These are phyloP conservation scores for Fusarium setosum DNA, from an alignment of 2,329 filamentous ascomycete genomes.

Conservation along the genomic window DNA sequence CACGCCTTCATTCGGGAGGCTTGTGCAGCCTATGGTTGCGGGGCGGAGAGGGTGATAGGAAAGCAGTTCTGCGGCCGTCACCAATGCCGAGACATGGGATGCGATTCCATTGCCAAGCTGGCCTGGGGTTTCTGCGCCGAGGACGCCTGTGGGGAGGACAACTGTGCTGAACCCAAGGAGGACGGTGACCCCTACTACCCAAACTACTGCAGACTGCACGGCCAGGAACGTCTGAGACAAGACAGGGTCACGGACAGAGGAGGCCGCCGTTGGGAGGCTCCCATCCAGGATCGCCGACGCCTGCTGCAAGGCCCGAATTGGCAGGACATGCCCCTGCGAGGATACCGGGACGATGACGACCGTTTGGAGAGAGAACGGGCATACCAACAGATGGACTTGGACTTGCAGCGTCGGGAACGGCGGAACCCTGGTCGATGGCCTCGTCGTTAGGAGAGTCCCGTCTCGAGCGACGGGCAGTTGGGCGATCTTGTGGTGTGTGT, in stretches of 20 bases:
- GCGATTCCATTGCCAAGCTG: background rate
- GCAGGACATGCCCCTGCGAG: background rate
- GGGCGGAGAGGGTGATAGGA: background rate
- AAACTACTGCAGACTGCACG: constrained; percentile 3
- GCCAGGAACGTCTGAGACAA: background rate
- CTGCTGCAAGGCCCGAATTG: too few relatives aligned
- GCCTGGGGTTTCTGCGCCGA: constrained; percentile 10
- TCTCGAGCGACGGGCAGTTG: too few relatives aligned
- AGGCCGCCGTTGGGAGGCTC: background rate
- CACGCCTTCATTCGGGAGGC: background rate
- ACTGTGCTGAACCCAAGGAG: background rate
- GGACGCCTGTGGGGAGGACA: background rate
- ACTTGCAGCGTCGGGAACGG: background rate
- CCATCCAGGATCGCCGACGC: too few relatives aligned
- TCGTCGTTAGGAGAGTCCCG: too few relatives aligned
- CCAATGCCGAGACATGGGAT: constrained; percentile 3
- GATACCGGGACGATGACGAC: background rate
- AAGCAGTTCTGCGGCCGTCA: constrained; percentile 4
- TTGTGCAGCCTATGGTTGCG: constrained; percentile 3
- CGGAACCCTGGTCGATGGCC: too few relatives aligned
- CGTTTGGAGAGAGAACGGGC: background rate
- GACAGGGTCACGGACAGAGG: background rate
- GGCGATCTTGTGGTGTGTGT: too few relatives aligned
- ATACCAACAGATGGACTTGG: background rate
- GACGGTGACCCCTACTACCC: background rate